phyloP scores from a whole-genome alignment of 2,329 filamentous ascomycete species.

The Fusarium hostae region DNA sequence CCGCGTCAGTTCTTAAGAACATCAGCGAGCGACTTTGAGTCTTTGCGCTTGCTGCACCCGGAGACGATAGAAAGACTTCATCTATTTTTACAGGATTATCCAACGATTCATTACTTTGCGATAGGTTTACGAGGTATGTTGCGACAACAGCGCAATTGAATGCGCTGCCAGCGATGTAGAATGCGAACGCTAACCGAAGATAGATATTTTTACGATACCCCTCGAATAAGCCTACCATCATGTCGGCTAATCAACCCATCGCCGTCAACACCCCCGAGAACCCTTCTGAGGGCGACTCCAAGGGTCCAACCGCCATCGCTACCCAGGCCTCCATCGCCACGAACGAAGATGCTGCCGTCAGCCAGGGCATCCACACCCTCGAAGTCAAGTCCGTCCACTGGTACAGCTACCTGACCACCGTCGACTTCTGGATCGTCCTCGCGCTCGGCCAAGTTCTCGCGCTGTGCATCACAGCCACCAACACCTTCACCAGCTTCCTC shows the following conservation, averaged over 20 bases:
- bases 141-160: not conserved
- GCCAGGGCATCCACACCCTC: slow-evolving; percentile 64
- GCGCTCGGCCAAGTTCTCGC: slow-evolving; percentile 84
- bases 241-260: slow-evolving; percentile 22
- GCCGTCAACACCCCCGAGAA: slow-evolving; percentile 1
- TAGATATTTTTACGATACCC: slow-evolving; percentile 15
- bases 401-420: slow-evolving; percentile 82
- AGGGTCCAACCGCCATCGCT: slow-evolving; percentile 34
- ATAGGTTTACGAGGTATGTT: slow-evolving; percentile 32
- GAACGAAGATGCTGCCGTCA: slow-evolving; percentile 53
- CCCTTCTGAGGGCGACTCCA: slow-evolving; percentile 32
- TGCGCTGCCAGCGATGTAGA: rapidly evolving
- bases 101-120: not conserved
- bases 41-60: slow-evolving; percentile 71
- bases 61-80: slow-evolving; percentile 67
- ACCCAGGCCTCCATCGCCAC: slow-evolving; percentile 10
- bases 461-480: slow-evolving; percentile 90
- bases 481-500: slow-evolving; percentile 87
- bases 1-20: slow-evolving; percentile 54
- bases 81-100: not conserved
- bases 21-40: slow-evolving; percentile 71
- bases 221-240: slow-evolving; percentile 23
- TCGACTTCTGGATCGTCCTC: slow-evolving; percentile 89
- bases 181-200: not conserved
- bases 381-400: slow-evolving; percentile 65